These are phyloP conservation scores for Pleurotus citrinopileatus DNA, from an alignment of 768 basidiomycete species.

Conservation along the genomic window DNA sequence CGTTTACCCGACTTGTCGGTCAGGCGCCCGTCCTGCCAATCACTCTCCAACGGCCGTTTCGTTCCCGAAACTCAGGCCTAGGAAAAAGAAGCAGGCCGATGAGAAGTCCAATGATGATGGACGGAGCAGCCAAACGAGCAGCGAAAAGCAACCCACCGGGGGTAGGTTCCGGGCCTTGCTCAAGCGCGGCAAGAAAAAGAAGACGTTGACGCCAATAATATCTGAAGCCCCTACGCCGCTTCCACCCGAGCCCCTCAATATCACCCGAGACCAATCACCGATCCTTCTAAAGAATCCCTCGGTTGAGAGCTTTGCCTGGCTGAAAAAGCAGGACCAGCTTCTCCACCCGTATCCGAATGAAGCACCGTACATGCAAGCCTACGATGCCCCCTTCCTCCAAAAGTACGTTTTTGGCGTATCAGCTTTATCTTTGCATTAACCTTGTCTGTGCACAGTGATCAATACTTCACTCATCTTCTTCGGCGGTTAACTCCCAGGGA, in stretches of 20 bases:
- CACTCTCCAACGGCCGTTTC: constrained; percentile 1
- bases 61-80: constrained; percentile 1
- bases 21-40: not conserved
- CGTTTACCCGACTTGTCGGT: constrained; percentile 6
- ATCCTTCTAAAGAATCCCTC: not conserved
- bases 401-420: not conserved
- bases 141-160: not conserved
- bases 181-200: constrained; percentile 5
- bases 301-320: constrained; percentile 4
- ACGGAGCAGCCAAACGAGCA: not conserved
- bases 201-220: not conserved
- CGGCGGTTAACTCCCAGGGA: constrained; percentile 1
- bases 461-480: constrained; percentile 4
- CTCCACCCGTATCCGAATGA: not conserved
- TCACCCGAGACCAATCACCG: not conserved
- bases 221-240: not conserved
- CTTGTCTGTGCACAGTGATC: not conserved
- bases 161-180: constrained; percentile 4
- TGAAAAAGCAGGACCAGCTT: not conserved
- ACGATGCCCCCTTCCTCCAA: constrained; percentile 7
- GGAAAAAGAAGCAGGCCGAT: constrained; percentile 5
- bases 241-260: not conserved
- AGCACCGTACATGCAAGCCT: constrained; percentile 7
- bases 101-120: not conserved
- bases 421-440: not conserved